Base-by-base conservation (phyloP, 768 basidiomycete species). In the Leccinum truebloodii region DNA sequence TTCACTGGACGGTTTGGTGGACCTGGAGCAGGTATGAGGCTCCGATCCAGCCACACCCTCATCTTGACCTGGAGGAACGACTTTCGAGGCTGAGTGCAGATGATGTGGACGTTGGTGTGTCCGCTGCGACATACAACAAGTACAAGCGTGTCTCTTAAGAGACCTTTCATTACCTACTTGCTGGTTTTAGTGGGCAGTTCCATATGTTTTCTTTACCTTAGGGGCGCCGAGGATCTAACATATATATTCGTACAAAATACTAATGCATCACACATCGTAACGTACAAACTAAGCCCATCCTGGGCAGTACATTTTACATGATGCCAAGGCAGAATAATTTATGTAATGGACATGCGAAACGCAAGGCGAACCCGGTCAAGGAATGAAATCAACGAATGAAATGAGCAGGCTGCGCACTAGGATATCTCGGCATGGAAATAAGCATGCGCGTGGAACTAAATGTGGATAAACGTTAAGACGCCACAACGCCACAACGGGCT, bases 1-100 rank as follows among this genome's bases (percentile, higher is more conserved):
- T 72, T 48, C 71, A 72, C 44, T 72, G 71, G 71, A 72, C 71
- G 61, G 63, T 72, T 4, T 72, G 71, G 71, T 72, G 71, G 71
- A 61, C 58, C 3, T 72, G 71, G 71, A 66, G 63, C 32, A 44
- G 68, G 57, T 61, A 64, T 48, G 57, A 69, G 37, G n/a, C 64
- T 3, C 57, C 71, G 1, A 51, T 68, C 22, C 66, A 67, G 49
- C 39, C 59, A 14, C 68, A 66, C 8, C 69, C 69, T 3, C 18
- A 60, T n/a, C 66, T 66, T 4, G 65, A 69, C 39, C 61, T 72
- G 59, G 71, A 72, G 63, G 52, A 22, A 20, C 71, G 66, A 2
- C 65, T 72, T 9, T 57, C 30, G 48, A 59, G 20, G 44, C 9
- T 73, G 41, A 73, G 72, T 35, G 65, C 63, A 6, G 62, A 55